A percentile compares a stretch with the other conserved stretches of the same genome.
Conservation (phyloP, 306 rosid genomes). For the Sphenostylis stenocarpa region DNA sequence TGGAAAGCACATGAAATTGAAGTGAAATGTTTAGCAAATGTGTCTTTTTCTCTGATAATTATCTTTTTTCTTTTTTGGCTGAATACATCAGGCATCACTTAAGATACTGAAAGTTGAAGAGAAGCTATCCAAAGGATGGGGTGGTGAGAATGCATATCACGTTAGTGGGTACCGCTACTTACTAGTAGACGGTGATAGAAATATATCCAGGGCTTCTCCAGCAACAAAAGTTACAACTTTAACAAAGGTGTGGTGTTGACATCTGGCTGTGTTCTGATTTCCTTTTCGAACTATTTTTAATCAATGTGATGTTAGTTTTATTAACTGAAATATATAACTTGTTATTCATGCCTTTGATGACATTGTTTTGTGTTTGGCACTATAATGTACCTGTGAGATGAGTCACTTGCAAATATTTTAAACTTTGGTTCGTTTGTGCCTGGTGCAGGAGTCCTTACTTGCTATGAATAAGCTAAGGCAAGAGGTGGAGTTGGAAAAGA, state of each 20-base stretch:
- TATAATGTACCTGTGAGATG: neutral
- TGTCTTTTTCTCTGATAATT: conserved; percentile 27
- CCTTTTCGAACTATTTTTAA: neutral
- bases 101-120: conserved; percentile 90
- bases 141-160: conserved; percentile 96
- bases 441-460: conserved; percentile 84
- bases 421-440: conserved; percentile 15
- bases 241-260: conserved; percentile 62
- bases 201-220: conserved; percentile 93
- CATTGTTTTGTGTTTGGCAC: conserved; percentile 19
- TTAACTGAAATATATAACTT: conserved; percentile 13
- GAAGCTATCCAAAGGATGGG: conserved; percentile 97
- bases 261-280: neutral
- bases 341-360: conserved; percentile 15
- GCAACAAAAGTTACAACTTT: conserved; percentile 90
- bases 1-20: conserved; percentile 15
- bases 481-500: conserved; percentile 89
- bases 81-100: conserved; percentile 64
- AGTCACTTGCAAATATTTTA: conserved; percentile 6
- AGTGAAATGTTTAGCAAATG: neutral
- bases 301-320: conserved; percentile 15
- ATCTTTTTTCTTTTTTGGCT: conserved; percentile 23
- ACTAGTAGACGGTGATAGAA: conserved; percentile 80
- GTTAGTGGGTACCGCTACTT: conserved; percentile 91
- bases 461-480: conserved; percentile 82